Percentiles rank a stretch among this genome's conserved stretches.
Evolutionary conservation across 129 eudicot species (phyloP).

Genomic region (Centaurea solstitialis): DNA sequence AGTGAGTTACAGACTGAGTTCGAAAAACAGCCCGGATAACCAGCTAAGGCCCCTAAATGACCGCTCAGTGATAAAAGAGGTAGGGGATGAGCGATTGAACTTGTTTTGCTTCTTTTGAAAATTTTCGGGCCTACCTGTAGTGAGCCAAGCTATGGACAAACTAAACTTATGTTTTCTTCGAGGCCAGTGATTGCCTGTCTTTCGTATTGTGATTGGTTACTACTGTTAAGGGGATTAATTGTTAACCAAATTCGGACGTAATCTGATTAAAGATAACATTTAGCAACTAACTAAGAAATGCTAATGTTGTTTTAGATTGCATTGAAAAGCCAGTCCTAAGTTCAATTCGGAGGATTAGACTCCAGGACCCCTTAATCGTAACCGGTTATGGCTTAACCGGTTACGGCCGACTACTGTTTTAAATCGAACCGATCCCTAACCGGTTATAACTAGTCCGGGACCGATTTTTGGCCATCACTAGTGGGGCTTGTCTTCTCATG

Average conservation of each 20-base stretch:
- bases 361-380: no score
- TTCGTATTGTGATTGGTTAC: not conserved
- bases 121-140: not conserved
- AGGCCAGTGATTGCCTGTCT: no score
- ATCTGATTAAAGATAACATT: not conserved
- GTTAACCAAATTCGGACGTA: not conserved
- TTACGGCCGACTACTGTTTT: no score
- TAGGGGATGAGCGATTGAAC: not conserved
- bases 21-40: no score
- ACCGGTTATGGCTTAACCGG: no score
- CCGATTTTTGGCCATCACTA: no score
- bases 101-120: not conserved
- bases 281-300: not conserved
- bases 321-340: not conserved
- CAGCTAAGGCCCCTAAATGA: no score
- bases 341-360: no score
- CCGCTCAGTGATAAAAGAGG: no score
- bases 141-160: not conserved
- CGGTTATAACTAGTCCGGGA: no score
- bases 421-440: no score
- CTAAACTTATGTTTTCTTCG: not conserved
- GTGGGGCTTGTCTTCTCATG: not conserved
- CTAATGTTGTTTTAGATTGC: not conserved
- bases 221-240: not conserved
- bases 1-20: no score